Conservation (phyloP, 2,329 filamentous ascomycete species). For the Fusarium abutilonis region DNA sequence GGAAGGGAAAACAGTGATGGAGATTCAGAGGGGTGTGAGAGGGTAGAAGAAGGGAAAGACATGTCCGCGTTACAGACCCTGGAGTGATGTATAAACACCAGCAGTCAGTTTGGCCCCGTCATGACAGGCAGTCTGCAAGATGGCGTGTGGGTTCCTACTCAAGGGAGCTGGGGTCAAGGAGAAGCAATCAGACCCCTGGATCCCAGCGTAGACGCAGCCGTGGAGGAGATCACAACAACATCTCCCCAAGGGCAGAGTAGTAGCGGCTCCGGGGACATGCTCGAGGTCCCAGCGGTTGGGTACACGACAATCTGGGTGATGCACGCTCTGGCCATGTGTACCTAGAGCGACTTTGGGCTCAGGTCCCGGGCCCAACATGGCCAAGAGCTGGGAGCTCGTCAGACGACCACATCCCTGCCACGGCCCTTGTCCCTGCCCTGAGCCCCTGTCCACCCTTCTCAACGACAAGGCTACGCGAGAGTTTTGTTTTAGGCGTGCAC, state of each 20-base stretch:
- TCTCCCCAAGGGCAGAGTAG: slow-evolving; percentile 28
- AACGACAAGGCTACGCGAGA: slow-evolving; percentile 44
- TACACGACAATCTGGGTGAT: slow-evolving; percentile 17
- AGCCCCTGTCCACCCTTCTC: slow-evolving; percentile 28
- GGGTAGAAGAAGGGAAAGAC: slow-evolving; percentile 52
- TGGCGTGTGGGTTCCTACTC: slow-evolving; percentile 47
- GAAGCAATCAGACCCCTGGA: slow-evolving; percentile 44
- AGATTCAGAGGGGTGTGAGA: slow-evolving; percentile 48
- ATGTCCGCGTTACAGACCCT: slow-evolving; percentile 36
- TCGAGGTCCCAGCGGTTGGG: slow-evolving; percentile 24
- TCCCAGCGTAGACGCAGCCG: slow-evolving; percentile 31
- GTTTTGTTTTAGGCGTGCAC: slow-evolving; percentile 40
- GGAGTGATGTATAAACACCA: slow-evolving; percentile 31
- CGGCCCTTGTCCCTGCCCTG: slow-evolving; percentile 27
- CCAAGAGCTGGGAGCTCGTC: slow-evolving; percentile 33
- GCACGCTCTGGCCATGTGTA: slow-evolving; percentile 39
- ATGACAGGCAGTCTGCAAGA: slow-evolving; percentile 44
- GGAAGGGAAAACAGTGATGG: slow-evolving; percentile 43
- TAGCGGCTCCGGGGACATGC: slow-evolving; percentile 22
- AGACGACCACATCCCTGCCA: slow-evolving; percentile 37
- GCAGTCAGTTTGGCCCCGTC: slow-evolving; percentile 44
- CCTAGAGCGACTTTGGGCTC: slow-evolving; percentile 41
- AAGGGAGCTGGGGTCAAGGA: slow-evolving; percentile 43
- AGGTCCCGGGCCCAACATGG: slow-evolving; percentile 30
- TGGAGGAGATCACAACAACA: slow-evolving; percentile 42